Base-by-base conservation (phyloP, 352 stramenopile genomes). In the Phytophthora ohioensis region DNA sequence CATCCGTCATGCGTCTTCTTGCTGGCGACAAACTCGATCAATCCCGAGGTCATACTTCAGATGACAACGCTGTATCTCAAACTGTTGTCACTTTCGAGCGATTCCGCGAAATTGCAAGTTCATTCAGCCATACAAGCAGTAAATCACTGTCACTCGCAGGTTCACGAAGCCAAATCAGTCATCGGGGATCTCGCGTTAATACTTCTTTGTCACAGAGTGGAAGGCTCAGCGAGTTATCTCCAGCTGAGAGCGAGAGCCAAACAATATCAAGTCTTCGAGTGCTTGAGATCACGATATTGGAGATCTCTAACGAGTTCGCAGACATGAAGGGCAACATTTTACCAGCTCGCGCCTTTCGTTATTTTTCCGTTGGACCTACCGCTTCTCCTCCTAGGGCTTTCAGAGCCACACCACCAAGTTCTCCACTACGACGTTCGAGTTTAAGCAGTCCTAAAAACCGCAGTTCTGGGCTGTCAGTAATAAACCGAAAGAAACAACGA, bases 261-360 rank as follows among this genome's bases (percentile, higher is more conserved):
- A 64, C 15, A 2, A 55, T 82, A 41, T 66, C 59, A 2, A 80
- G 69, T 47, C 62, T 85, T 11, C 78, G 69, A 5, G 69, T 52
- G 2, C 60, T 85, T 12, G 78, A 85, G 13, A 63, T 84, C 15
- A 63, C 47, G 13, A 69, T 85, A n/a, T 57, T 80, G 27, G 63
- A 81, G 3, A 80, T 85, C 7, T 54, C 61, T 3, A 57, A 57
- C 6, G 27, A 76, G 12, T 59, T 84, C 13, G 64, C 60, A 4
- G 60, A 68, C 34, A 10, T 9, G 3, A 67, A 69, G 9, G 66
- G 56, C 1, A 71, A 65, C 21, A 75, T 85, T 27, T 43, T 73
- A 11, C 75, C 78, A 5, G 43, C 59, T 0, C 39, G 38, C 17
- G 69, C 64, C 1, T 85, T 84, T 54, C 58, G 54, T 9, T 65